These are phyloP conservation scores for Escovopsis sp. DNA, from an alignment of 2,329 filamentous ascomycete species.

Conservation along the genomic window DNA sequence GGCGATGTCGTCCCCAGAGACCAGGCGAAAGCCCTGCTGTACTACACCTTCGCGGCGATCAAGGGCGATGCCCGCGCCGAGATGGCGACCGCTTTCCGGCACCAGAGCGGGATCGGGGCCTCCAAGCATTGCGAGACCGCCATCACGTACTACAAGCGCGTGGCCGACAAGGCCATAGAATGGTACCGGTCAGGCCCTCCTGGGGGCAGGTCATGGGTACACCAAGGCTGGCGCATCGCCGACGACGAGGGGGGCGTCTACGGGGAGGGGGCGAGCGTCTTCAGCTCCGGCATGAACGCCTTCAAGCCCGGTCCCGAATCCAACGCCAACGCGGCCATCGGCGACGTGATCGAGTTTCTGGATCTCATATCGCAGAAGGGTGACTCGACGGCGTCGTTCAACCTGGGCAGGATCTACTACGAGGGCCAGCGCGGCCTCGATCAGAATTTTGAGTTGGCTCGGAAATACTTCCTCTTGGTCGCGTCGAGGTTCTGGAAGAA, in stretches of 20 bases:
- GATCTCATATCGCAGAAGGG: conserved; percentile 84
- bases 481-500: conserved; percentile 69
- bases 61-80: conserved; percentile 72
- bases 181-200: conserved; percentile 86
- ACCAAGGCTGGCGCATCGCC: conserved; percentile 70
- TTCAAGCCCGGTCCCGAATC: conserved; percentile 58
- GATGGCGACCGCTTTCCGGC: conserved; percentile 83
- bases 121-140: conserved; percentile 75
- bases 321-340: conserved; percentile 71
- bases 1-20: conserved; percentile 67
- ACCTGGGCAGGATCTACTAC: conserved; percentile 73
- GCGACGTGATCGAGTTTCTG: conserved; percentile 89
- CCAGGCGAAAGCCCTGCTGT: conserved; percentile 82
- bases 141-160: conserved; percentile 77
- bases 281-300: conserved; percentile 74
- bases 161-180: conserved; percentile 80
- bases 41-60: conserved; percentile 86
- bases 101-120: conserved; percentile 73
- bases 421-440: conserved; percentile 67
- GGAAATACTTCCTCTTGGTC: conserved; percentile 68
- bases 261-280: conserved; percentile 83
- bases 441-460: conserved; percentile 57
- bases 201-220: conserved; percentile 63
- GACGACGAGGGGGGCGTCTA: conserved; percentile 89
- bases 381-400: conserved; percentile 75